Conservation (phyloP, 2,329 filamentous ascomycete genomes). For the Neurospora sp. region DNA sequence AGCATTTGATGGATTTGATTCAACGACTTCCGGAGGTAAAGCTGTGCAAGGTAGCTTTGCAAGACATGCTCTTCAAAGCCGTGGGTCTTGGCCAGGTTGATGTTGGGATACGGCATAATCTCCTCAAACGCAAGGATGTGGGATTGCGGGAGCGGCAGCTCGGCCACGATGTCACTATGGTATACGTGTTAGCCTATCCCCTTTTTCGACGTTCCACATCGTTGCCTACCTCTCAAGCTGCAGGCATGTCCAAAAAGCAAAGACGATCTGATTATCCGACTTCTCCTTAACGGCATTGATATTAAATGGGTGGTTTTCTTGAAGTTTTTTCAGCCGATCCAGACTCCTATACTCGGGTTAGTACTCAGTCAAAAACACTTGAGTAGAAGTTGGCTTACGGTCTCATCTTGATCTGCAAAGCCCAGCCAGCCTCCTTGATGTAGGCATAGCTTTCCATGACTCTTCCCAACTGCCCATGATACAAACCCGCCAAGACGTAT, state of each 20-base stretch:
- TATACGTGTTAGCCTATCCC: background rate
- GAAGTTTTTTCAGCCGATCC: constrained; percentile 35
- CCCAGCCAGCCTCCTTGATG: constrained; percentile 46
- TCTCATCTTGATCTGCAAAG: constrained; percentile 63
- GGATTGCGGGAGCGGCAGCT: constrained; percentile 57
- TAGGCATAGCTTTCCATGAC: constrained; percentile 73
- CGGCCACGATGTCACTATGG: constrained; percentile 75
- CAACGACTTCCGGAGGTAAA: constrained; percentile 54
- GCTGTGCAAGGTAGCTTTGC: constrained; percentile 51
- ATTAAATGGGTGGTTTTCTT: constrained; percentile 18
- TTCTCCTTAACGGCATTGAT: constrained; percentile 28
- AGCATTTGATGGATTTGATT: constrained; percentile 52
- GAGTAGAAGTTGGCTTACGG: constrained; percentile 39
- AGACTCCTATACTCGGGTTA: constrained; percentile 31
- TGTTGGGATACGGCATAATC: constrained; percentile 57
- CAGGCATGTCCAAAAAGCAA: constrained; percentile 88
- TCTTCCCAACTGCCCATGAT: constrained; percentile 77
- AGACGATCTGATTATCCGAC: constrained; percentile 54
- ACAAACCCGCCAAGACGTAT: constrained; percentile 74
- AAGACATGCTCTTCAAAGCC: constrained; percentile 39
- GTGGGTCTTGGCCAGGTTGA: constrained; percentile 31
- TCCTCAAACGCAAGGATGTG: constrained; percentile 52
- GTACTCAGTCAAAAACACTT: background rate
- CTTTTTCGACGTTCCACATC: background rate
- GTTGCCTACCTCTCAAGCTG: constrained; percentile 72